A percentile compares a stretch with the other conserved stretches of the same genome.
phyloP scores from a whole-genome alignment of 2,329 filamentous ascomycete species.

The Ophiostoma sp. region DNA sequence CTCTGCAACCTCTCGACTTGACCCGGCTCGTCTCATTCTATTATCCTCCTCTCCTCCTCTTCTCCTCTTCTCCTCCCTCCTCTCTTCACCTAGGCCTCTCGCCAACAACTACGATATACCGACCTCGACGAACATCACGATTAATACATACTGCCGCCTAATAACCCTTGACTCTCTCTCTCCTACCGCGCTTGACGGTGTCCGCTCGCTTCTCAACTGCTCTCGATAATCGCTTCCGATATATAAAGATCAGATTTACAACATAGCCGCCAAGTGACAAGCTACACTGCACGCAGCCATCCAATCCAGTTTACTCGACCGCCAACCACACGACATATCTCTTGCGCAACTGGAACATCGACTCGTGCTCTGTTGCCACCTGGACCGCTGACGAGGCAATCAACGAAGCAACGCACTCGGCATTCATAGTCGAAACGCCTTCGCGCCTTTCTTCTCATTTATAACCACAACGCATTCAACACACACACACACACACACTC shows the following conservation, averaged over 20 bases:
- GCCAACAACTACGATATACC: background rate
- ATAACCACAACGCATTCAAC: background rate
- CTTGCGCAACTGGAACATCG: background rate
- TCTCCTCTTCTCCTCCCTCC: background rate
- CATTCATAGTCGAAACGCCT: slow-evolving; percentile 1
- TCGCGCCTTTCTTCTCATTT: background rate
- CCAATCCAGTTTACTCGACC: background rate
- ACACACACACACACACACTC: slow-evolving; percentile 23
- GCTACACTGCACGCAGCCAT: background rate
- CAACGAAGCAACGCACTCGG: background rate
- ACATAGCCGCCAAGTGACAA: background rate
- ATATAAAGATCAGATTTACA: background rate
- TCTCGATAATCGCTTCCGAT: background rate
- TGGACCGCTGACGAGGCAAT: slow-evolving; percentile 6
- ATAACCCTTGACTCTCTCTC: background rate
- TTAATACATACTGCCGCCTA: background rate
- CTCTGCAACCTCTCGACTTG: background rate
- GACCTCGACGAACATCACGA: slow-evolving; percentile 2
- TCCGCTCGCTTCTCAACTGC: slow-evolving; percentile 18
- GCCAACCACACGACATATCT: background rate
- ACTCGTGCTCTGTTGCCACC: background rate
- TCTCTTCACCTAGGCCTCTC: background rate
- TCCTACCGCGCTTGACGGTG: slow-evolving; percentile 21
- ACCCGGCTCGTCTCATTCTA: background rate
- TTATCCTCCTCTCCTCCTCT: background rate